Conservation (phyloP, 2,329 filamentous ascomycete genomes). For the Emmonsiellopsis sp. region DNA sequence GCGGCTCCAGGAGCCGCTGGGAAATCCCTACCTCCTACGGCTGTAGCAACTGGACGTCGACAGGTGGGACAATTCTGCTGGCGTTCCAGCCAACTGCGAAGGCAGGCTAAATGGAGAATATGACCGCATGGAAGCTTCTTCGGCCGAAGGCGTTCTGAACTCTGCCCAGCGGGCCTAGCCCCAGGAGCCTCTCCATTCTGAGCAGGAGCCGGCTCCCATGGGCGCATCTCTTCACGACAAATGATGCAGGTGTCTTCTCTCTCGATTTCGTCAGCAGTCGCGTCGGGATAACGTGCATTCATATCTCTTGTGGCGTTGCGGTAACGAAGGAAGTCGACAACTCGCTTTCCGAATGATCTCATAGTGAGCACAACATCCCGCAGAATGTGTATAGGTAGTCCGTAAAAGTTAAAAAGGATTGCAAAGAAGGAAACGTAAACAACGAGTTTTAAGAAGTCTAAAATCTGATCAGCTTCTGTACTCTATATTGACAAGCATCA, state of each 20-base stretch:
- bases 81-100: constrained; percentile 93
- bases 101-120: constrained; percentile 85
- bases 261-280: constrained; percentile 72
- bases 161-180: constrained; percentile 25
- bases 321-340: constrained; percentile 83
- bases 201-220: constrained; percentile 52
- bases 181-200: constrained; percentile 24
- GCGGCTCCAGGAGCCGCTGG: constrained; percentile 9
- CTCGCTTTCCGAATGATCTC: constrained; percentile 78
- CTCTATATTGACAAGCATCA: background rate
- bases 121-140: constrained; percentile 97
- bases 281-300: constrained; percentile 83
- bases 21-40: constrained; percentile 23
- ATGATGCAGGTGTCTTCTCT: constrained; percentile 95
- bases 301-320: constrained; percentile 87
- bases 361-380: constrained; percentile 91
- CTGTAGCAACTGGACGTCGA: constrained; percentile 64
- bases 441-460: constrained; percentile 81
- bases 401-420: constrained; percentile 88
- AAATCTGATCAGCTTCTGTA: constrained; percentile 5
- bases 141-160: constrained; percentile 73
- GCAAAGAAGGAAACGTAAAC: constrained; percentile 90
- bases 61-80: constrained; percentile 97
- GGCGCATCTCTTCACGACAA: constrained; percentile 89
- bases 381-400: constrained; percentile 92